Evolutionary conservation across 2,329 filamentous ascomycete genomes (phyloP).

Genomic region (Rutstroemia sp.): DNA sequence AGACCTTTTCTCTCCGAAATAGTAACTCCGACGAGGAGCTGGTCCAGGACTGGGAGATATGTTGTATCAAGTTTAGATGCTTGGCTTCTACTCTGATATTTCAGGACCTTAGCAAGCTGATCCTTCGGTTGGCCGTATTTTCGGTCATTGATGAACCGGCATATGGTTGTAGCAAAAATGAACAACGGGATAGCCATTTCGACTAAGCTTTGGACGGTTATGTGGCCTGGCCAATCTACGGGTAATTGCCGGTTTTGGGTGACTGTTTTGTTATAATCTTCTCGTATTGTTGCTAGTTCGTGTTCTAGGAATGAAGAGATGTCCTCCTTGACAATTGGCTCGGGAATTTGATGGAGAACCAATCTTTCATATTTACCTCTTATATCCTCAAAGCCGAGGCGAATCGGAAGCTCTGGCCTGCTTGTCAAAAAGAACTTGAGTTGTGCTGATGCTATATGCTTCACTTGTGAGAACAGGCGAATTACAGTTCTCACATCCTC

Average conservation of each 20-base stretch:
- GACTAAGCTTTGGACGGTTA: slow-evolving; percentile 16
- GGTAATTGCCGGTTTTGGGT: not conserved
- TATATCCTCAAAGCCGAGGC: slow-evolving; percentile 13
- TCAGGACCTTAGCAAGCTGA: not conserved
- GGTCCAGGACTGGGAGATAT: slow-evolving; percentile 4
- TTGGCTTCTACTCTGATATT: not conserved
- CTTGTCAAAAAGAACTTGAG: slow-evolving; percentile 27
- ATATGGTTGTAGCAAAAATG: slow-evolving; percentile 28
- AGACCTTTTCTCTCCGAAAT: not conserved
- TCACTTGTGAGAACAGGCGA: slow-evolving; percentile 15
- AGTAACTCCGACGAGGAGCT: not conserved
- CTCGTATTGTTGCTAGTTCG: slow-evolving; percentile 11
- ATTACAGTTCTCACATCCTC: slow-evolving; percentile 19
- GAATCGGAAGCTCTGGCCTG: slow-evolving; percentile 25
- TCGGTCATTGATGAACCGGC: slow-evolving; percentile 14
- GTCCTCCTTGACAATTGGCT: slow-evolving; percentile 12
- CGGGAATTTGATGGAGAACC: slow-evolving; percentile 12
- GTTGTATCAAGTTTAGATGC: not conserved
- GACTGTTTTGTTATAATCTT: not conserved
- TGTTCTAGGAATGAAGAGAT: slow-evolving; percentile 13
- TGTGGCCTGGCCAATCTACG: slow-evolving; percentile 9
- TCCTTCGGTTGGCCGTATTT: not conserved
- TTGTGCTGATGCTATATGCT: slow-evolving; percentile 5
- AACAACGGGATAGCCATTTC: slow-evolving; percentile 30
- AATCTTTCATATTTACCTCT: not conserved